Evolutionary conservation across 345 rosid species (phyloP).

Genomic region (Acer yangbiense): DNA sequence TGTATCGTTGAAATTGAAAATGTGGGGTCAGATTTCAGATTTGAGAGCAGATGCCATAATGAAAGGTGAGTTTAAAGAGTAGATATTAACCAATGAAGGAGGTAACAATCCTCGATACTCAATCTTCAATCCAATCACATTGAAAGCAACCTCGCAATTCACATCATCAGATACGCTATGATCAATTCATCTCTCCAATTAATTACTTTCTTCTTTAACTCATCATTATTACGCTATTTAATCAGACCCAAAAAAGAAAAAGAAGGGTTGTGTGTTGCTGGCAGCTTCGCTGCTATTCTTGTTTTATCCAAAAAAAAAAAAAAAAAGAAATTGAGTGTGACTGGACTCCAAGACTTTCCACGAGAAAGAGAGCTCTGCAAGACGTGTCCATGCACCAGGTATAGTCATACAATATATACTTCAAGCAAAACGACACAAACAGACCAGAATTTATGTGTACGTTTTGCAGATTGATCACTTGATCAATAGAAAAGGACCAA

Average conservation of each 20-base stretch:
- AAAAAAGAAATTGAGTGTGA: neutral
- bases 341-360: neutral
- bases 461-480: neutral
- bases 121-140: neutral
- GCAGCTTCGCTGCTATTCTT: no score
- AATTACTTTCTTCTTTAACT: neutral
- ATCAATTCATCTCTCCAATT: neutral
- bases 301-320: neutral
- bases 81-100: neutral
- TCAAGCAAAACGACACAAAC: no score
- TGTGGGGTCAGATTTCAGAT: no score
- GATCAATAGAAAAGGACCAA: constrained; percentile 7
- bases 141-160: neutral
- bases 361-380: neutral
- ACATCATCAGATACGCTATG: constrained; percentile 5
- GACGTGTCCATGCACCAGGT: no score
- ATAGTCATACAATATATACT: no score
- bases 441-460: no score
- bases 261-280: no score
- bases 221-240: neutral
- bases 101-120: no score
- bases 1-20: no score
- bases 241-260: neutral
- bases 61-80: neutral
- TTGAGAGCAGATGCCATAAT: neutral